phyloP scores from a whole-genome alignment of 2,329 filamentous ascomycete species.

The Grosmannia clavigera region DNA sequence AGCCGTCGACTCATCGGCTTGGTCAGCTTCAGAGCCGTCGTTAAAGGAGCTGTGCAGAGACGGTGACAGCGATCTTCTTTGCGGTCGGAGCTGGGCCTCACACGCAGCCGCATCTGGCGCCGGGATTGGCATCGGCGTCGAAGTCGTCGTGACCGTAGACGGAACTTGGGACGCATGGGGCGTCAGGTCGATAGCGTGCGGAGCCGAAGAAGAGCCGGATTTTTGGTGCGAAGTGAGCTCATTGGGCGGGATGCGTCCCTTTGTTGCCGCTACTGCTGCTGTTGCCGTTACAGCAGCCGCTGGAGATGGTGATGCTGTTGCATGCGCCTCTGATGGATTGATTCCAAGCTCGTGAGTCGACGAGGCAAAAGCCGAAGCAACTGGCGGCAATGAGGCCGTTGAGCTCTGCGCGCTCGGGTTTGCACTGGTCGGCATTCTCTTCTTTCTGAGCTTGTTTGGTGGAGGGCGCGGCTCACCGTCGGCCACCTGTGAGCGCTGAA shows the following conservation, averaged over 20 bases:
- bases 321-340: conserved; percentile 7
- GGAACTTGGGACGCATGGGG: conserved; percentile 34
- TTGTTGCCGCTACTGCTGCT: background rate
- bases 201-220: background rate
- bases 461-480: conserved; percentile 51
- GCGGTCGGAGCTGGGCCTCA: conserved; percentile 44
- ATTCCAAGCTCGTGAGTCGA: conserved; percentile 27
- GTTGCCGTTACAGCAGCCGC: background rate
- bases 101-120: conserved; percentile 29
- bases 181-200: conserved; percentile 29
- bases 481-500: conserved; percentile 54
- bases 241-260: background rate
- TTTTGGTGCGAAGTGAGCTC: background rate
- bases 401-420: conserved; percentile 89
- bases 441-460: conserved; percentile 89
- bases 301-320: background rate
- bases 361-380: conserved; percentile 30
- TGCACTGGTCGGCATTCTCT: conserved; percentile 59
- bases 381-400: conserved; percentile 53
- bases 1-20: conserved; percentile 44
- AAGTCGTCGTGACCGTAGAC: conserved; percentile 12
- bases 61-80: conserved; percentile 55
- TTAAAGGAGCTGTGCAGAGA: conserved; percentile 69
- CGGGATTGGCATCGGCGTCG: conserved; percentile 15
- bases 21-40: conserved; percentile 71